These are phyloP conservation scores for Phialophora macrospora DNA, from an alignment of 2,329 filamentous ascomycete genomes.

Conservation along the genomic window DNA sequence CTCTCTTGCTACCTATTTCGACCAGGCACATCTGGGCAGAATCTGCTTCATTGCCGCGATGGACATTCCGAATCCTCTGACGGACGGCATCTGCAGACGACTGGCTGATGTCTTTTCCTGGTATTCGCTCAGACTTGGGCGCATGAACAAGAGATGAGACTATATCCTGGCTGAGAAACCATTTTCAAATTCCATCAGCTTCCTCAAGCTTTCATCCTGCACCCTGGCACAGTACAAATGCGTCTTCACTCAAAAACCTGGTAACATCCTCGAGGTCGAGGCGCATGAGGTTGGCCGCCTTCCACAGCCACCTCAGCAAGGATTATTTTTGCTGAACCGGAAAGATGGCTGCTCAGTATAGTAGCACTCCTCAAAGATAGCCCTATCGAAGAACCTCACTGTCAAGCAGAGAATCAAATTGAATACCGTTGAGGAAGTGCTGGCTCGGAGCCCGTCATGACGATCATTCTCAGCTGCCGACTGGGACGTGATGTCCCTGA, in stretches of 20 bases:
- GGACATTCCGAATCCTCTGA: neutral
- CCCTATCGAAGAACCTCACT: neutral
- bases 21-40: too few species aligned
- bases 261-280: constrained; percentile 5
- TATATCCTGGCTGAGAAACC: neutral
- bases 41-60: neutral
- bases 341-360: neutral
- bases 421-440: neutral
- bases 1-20: neutral
- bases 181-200: neutral
- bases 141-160: neutral
- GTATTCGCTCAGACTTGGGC: neutral
- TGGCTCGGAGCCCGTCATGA: neutral
- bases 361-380: constrained; percentile 8
- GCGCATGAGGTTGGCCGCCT: neutral
- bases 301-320: constrained; percentile 4
- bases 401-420: constrained; percentile 5
- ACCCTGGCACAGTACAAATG: constrained; percentile 6
- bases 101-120: neutral
- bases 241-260: neutral
- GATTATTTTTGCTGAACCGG: constrained; percentile 1
- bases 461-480: neutral
- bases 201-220: constrained; percentile 8
- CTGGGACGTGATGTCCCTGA: neutral
- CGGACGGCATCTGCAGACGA: neutral